These are phyloP conservation scores for Diaporthe ilicicola DNA, from an alignment of 2,329 filamentous ascomycete species.

Conservation along the genomic window DNA sequence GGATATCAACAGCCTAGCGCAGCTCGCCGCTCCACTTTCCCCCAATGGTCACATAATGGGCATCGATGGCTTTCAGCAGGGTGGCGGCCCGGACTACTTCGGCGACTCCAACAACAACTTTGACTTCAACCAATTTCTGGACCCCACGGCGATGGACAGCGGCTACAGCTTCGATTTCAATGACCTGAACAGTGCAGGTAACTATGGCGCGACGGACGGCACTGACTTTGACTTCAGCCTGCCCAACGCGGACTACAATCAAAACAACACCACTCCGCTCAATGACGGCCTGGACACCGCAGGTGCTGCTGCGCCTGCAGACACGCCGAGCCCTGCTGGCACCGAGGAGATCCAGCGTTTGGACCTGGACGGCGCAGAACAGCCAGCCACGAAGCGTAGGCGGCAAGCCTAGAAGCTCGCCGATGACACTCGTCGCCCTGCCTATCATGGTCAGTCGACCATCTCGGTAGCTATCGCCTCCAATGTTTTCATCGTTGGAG, in stretches of 20 bases:
- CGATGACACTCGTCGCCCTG: too few species aligned
- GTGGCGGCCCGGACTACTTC: slow-evolving; percentile 40
- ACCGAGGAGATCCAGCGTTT: slow-evolving; percentile 61
- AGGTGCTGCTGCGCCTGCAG: slow-evolving; percentile 38
- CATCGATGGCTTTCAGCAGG: slow-evolving; percentile 1
- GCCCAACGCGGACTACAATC: not conserved
- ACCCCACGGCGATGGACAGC: slow-evolving; percentile 50
- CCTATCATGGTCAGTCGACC: not conserved
- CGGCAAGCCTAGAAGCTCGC: slow-evolving; percentile 38
- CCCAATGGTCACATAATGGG: slow-evolving; percentile 28
- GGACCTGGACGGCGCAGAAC: slow-evolving; percentile 46
- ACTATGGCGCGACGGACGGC: slow-evolving; percentile 38
- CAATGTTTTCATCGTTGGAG: not conserved
- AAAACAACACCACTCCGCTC: not conserved
- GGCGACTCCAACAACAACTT: slow-evolving; percentile 46
- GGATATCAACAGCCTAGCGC: slow-evolving; percentile 41
- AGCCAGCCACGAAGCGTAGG: slow-evolving; percentile 43
- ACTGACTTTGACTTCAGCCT: slow-evolving; percentile 31
- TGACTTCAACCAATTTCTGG: slow-evolving; percentile 61
- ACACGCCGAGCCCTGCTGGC: slow-evolving; percentile 55
- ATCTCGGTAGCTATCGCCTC: not conserved
- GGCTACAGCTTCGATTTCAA: slow-evolving; percentile 26
- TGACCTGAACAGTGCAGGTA: slow-evolving; percentile 37
- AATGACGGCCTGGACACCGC: slow-evolving; percentile 32
- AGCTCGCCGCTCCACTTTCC: slow-evolving; percentile 22